Conservation (phyloP, 345 rosid genomes). For the Bruguiera parviflora region DNA sequence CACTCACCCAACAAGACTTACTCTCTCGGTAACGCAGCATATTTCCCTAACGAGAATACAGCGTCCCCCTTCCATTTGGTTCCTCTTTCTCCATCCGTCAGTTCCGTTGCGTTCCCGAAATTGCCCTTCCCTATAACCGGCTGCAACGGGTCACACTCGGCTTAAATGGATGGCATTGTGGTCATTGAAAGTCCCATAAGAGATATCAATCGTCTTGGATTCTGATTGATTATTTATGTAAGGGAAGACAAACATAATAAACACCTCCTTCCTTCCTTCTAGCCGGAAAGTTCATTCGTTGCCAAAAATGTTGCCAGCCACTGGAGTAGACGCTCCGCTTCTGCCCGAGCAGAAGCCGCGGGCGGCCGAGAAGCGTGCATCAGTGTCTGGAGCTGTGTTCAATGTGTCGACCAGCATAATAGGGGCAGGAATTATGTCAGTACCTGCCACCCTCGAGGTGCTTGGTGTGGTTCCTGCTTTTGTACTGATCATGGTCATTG, state of each 20-base stretch:
- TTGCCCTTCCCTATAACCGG: constrained; percentile 5
- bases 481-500: constrained; percentile 45
- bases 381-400: constrained; percentile 76
- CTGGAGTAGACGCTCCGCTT: constrained; percentile 41
- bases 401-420: constrained; percentile 78
- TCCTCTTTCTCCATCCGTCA: not conserved
- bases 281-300: constrained; percentile 5
- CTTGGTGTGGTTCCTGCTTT: constrained; percentile 81
- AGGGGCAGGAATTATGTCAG: constrained; percentile 93
- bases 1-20: too few relatives aligned
- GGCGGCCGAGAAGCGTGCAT: constrained; percentile 29
- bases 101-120: not conserved
- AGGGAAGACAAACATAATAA: constrained; percentile 22
- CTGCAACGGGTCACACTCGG: not conserved
- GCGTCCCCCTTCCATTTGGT: not conserved
- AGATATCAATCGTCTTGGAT: too few relatives aligned
- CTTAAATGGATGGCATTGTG: constrained; percentile 2
- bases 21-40: too few relatives aligned
- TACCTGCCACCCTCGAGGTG: constrained; percentile 79
- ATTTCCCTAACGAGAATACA: too few relatives aligned
- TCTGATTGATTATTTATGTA: constrained; percentile 16
- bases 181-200: constrained; percentile 14
- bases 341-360: constrained; percentile 35
- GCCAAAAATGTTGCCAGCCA: constrained; percentile 44
- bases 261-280: not conserved